These are phyloP conservation scores for Eragrostis nindensis DNA, from an alignment of 176 grass and related monocot species.

Conservation along the genomic window DNA sequence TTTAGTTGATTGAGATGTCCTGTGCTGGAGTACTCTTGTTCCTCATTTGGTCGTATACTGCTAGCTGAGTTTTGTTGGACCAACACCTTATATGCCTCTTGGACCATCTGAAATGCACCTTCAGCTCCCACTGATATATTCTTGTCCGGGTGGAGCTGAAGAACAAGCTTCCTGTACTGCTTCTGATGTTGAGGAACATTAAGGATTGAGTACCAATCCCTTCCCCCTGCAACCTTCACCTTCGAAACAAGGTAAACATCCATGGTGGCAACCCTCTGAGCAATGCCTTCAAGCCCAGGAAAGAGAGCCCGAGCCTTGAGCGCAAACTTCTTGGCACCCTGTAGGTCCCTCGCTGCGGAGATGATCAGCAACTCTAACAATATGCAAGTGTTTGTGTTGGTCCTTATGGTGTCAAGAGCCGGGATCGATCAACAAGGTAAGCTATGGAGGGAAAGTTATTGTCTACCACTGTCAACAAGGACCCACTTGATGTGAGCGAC, in stretches of 20 bases:
- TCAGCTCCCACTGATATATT: constrained; percentile 33
- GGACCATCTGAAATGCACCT: constrained; percentile 37
- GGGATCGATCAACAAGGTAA: no score
- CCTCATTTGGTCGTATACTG: constrained; percentile 17
- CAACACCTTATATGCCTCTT: constrained; percentile 28
- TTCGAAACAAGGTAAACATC: constrained; percentile 35
- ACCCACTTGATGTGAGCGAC: no score
- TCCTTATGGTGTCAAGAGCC: no score
- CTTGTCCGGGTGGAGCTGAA: constrained; percentile 34
- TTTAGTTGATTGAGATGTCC: not conserved
- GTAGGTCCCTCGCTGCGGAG: not conserved
- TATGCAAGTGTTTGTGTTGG: no score
- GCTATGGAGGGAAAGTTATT: no score
- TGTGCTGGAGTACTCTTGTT: constrained; percentile 27
- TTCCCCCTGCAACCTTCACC: constrained; percentile 6
- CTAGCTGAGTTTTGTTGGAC: constrained; percentile 11
- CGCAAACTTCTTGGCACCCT: constrained; percentile 39
- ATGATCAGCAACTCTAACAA: no score
- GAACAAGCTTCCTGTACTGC: constrained; percentile 20
- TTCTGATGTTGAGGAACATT: not conserved
- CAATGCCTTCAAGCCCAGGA: constrained; percentile 33
- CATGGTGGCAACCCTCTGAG: constrained; percentile 30
- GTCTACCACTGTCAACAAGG: no score
- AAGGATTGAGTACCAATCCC: constrained; percentile 35
- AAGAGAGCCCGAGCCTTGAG: constrained; percentile 28